phyloP scores from a whole-genome alignment of 179 eudicot species.

The Silene noctiflora region DNA sequence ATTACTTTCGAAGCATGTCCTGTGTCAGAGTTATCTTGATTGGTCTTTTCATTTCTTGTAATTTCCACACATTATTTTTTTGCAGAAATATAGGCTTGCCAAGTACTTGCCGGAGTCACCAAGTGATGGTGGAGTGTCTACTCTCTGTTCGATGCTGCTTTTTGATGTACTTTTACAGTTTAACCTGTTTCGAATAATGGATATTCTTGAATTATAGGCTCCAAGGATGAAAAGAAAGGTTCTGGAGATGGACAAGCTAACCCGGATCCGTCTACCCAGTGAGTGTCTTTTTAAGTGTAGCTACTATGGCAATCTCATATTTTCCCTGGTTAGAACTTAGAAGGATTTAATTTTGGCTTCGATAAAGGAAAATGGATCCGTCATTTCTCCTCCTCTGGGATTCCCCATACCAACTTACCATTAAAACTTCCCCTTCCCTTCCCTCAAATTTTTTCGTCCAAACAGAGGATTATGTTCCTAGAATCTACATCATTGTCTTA shows the following conservation, averaged over 20 bases:
- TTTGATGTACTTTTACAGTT: background rate
- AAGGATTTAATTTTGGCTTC: too few species aligned
- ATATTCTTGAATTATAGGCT: constrained; percentile 33
- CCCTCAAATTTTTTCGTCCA: too few species aligned
- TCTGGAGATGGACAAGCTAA: constrained; percentile 36
- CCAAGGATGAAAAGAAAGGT: constrained; percentile 54
- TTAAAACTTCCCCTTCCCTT: too few species aligned
- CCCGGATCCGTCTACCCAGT: constrained; percentile 47
- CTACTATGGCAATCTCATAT: background rate
- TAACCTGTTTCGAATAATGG: constrained; percentile 12
- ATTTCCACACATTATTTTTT: background rate
- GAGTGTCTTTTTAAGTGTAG: constrained; percentile 24
- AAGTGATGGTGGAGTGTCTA: constrained; percentile 44
- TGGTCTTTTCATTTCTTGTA: background rate
- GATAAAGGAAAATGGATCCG: background rate
- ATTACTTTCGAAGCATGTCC: background rate
- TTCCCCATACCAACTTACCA: too few species aligned
- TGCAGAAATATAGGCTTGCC: constrained; percentile 62
- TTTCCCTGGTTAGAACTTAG: background rate
- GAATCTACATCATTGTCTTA: background rate
- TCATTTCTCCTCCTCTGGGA: background rate
- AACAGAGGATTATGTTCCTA: too few species aligned
- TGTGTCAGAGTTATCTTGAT: background rate
- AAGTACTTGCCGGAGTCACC: constrained; percentile 66
- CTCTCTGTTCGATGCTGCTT: background rate